Conservation (phyloP, 1,139 yeast genomes). For the Blastobotrys illinoisensis region DNA sequence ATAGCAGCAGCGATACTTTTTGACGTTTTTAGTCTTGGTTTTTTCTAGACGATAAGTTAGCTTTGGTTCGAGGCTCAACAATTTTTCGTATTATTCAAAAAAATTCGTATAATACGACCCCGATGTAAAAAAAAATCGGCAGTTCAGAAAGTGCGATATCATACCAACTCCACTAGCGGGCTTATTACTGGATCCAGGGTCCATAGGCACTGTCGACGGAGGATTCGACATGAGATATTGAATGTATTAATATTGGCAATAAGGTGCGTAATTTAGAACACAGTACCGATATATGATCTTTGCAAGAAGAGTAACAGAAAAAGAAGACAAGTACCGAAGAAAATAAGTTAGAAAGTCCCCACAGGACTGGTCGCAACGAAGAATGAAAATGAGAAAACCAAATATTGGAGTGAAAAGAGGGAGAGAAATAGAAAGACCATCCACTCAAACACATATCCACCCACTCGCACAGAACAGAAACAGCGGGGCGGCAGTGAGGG, state of each 20-base stretch:
- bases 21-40: slow-evolving; percentile 13
- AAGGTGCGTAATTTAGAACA: not conserved
- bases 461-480: not conserved
- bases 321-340: not conserved
- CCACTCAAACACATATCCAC: not conserved
- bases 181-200: not conserved
- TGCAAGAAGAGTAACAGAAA: not conserved
- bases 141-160: too few species aligned
- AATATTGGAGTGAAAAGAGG: not conserved
- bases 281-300: not conserved
- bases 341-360: not conserved
- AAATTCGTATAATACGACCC: too few species aligned
- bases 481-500: not conserved
- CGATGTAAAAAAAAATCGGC: too few species aligned
- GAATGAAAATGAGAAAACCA: not conserved
- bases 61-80: not conserved
- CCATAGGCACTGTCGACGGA: not conserved
- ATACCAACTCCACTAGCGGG: not conserved
- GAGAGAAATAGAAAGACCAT: not conserved
- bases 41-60: not conserved
- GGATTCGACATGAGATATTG: not conserved
- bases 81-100: too few species aligned
- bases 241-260: not conserved
- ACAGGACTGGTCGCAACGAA: not conserved
- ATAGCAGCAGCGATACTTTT: slow-evolving; percentile 67